phyloP scores from a whole-genome alignment of 306 rosid species.

The Corylus americana region DNA sequence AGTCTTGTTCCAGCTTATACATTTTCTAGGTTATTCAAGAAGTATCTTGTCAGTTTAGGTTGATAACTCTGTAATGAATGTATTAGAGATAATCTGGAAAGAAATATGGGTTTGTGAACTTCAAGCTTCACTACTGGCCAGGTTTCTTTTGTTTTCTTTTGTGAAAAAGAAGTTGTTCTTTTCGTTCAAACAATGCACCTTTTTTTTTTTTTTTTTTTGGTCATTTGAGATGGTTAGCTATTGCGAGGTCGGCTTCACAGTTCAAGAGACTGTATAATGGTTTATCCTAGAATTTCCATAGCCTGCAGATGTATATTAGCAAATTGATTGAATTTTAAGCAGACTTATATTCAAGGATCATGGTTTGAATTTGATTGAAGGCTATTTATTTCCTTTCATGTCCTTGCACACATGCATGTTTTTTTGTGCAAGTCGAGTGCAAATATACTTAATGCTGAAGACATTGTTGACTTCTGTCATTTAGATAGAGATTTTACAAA shows the following conservation, averaged over 20 bases:
- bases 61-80: background rate
- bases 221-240: background rate
- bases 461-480: background rate
- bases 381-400: background rate
- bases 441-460: background rate
- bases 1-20: slow-evolving; percentile 9
- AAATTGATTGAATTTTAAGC: background rate
- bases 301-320: background rate
- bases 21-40: background rate
- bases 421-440: background rate
- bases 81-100: background rate
- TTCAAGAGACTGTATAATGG: background rate
- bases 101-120: background rate
- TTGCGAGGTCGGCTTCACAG: background rate
- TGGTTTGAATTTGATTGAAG: background rate
- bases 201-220: background rate
- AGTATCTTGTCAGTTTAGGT: background rate
- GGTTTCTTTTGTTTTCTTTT: background rate
- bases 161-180: background rate
- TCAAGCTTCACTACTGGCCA: background rate
- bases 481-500: background rate
- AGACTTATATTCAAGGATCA: background rate
- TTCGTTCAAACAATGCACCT: background rate
- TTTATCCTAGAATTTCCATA: background rate
- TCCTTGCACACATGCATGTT: background rate